These are phyloP conservation scores for Cucurbita ficifolia DNA, from an alignment of 306 rosid species.

Conservation along the genomic window DNA sequence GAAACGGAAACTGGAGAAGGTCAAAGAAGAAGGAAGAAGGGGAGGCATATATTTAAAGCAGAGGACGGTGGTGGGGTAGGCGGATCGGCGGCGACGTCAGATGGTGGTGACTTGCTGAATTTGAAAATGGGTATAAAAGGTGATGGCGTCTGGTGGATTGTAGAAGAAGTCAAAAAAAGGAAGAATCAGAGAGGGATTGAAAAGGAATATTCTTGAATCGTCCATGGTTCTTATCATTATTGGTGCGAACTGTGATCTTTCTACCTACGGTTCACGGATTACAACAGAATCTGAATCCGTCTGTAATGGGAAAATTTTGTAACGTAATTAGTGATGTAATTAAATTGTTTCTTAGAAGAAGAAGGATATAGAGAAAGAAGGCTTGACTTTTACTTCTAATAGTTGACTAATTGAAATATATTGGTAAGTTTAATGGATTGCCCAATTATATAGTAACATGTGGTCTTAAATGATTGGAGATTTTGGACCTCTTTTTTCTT, in stretches of 20 bases:
- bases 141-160: neutral
- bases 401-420: neutral
- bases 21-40: neutral
- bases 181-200: neutral
- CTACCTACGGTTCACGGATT: neutral
- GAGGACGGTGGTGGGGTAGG: neutral
- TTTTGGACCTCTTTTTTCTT: too few species aligned
- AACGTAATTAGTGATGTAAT: too few species aligned
- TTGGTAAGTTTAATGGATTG: neutral
- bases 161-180: neutral
- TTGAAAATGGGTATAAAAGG: neutral
- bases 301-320: too few species aligned
- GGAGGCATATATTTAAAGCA: neutral
- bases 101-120: neutral
- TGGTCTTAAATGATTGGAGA: too few species aligned
- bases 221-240: neutral
- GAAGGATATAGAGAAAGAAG: neutral
- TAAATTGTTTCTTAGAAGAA: neutral
- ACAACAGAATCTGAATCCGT: too few species aligned
- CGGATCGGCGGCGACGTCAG: neutral
- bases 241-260: neutral
- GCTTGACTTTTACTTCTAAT: neutral
- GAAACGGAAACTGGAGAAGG: neutral
- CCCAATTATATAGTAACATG: too few species aligned
- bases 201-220: neutral